phyloP scores from a whole-genome alignment of 257 asterid genomes.

The Solanum arcanum region DNA sequence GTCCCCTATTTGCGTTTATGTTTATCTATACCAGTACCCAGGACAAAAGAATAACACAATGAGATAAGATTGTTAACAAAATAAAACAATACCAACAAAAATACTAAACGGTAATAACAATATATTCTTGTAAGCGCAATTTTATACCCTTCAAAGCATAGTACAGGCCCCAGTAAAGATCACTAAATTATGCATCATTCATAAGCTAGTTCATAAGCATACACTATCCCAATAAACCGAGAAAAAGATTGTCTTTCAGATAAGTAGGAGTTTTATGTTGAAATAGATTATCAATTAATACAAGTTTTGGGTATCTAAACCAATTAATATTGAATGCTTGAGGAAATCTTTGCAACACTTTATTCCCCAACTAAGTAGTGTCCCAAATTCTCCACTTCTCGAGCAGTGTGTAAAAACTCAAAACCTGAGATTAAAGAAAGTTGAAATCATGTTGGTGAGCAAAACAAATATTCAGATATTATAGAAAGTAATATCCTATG shows the following conservation, averaged over 20 bases:
- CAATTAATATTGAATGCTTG: constrained; percentile 41
- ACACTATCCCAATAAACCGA: not conserved
- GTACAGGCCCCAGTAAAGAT: not conserved
- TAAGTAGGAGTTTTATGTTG: not conserved
- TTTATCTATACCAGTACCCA: not conserved
- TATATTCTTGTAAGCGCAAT: not conserved
- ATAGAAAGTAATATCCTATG: constrained; percentile 68
- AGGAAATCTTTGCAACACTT: constrained; percentile 61
- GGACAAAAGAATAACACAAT: not conserved
- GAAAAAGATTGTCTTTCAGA: not conserved
- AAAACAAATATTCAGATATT: constrained; percentile 46
- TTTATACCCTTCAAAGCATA: not conserved
- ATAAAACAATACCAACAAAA: not conserved
- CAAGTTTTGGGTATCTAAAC: no score
- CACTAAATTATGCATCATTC: not conserved
- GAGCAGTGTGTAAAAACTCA: constrained; percentile 3
- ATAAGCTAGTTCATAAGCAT: not conserved
- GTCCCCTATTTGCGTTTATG: not conserved
- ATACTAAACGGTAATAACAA: not conserved
- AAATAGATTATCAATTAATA: no score
- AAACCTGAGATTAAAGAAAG: constrained; percentile 19
- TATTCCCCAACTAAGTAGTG: constrained; percentile 40
- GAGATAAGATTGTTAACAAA: not conserved
- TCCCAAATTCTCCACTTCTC: constrained; percentile 8
- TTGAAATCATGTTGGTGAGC: constrained; percentile 18